Base-by-base conservation (phyloP, 2,329 filamentous ascomycete species). In the Sphaerostilbella broomeana region DNA sequence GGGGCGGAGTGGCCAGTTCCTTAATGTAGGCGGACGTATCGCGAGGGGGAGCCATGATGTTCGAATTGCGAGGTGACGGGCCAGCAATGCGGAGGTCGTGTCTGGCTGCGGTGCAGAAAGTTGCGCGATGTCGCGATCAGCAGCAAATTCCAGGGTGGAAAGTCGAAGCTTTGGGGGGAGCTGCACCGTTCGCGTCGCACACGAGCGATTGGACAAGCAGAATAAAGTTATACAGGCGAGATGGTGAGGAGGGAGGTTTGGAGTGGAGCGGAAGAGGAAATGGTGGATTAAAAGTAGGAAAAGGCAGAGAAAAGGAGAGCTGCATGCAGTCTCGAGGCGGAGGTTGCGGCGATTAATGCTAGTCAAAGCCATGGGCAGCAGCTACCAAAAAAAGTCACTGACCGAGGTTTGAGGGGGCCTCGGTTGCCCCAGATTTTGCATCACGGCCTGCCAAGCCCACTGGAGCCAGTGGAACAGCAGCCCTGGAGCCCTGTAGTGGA, bases 1-100 rank as follows among this genome's bases (percentile, higher is more conserved):
- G 80, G 33, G 87, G 86, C 12, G 76, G 72, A 41, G 66, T 58
- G 36, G 70, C 64, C 42, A 86, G 64, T 57, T 80, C 75, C 47
- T 65, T 59, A 51, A 72, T 65, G 47, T 63, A 61, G 27, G 69
- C 64, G 39, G 56, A 47, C 29, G 55, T 50, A 48, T 62, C 55
- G 38, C 49, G 51, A 45, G 52, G 48, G 40, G 55, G 52, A 40
- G 60, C 50, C 61, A 64, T 62, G 45, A 40, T 52, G 51, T 25
- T 33, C 34, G 39, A 21, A n/a, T 25, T 25, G 22, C 3, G 3
- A 25, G 22, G 22, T 9, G 12, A 12, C 22, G 12, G 27, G 4
- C 27, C 27, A 9, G 30, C 9, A 13, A 33, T 15, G 19, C n/a
- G 22, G 22, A 9, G 8, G 22, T 25, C 12, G 22, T 25, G 22